Evolutionary conservation across 441 rosid species (phyloP), one percentile per base, ranked within the genome.

Genomic region (Jatropha podagrica): DNA sequence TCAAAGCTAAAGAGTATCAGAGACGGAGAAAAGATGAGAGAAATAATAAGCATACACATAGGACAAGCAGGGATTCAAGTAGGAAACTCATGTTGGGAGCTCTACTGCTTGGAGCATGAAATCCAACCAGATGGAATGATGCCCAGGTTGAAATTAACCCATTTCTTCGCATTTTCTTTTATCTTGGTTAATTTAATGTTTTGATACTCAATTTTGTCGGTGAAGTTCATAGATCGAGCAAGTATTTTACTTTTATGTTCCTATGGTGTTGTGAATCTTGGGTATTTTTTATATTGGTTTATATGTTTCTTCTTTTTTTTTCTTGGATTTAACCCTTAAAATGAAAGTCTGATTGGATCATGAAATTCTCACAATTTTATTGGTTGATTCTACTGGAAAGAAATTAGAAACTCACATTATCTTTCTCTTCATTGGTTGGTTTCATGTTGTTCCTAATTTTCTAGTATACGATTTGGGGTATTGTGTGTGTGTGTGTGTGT

Each of bases 41-140:
- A 93, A 78, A 90, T 93, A 51, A 93, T 93, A 8, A 93, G 97
- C 84, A 83, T 93, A 63, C 97, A 93, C 78, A 91, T 93, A 23
- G 97, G 97, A 0, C 97, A 93, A 74, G 97, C 96, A 2, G 97
- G 97, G 62, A 91, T 92, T 55, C 97, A 92, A 51, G 97, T 92
- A 1, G 97, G 97, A 1, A 93, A 93, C 69, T 83, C 97, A 0
- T 93, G 97, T 66, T 93, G 97, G 97, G 97, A 92, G 88, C 97
- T 92, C 51, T 92, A 90, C 75, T 92, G 97, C 72, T 91, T 90
- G 74, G 97, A 92, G 78, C 97, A 92, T 83, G 97, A 83, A 56
- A 91, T 91, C 72, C 88, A 86, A 17, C 94, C 94, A 0, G 96
- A 93, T 78, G 97, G 97, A 5, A 86, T 85, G 85, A 90, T 93